phyloP scores from a whole-genome alignment of 345 rosid species.

The Brassica incana region DNA sequence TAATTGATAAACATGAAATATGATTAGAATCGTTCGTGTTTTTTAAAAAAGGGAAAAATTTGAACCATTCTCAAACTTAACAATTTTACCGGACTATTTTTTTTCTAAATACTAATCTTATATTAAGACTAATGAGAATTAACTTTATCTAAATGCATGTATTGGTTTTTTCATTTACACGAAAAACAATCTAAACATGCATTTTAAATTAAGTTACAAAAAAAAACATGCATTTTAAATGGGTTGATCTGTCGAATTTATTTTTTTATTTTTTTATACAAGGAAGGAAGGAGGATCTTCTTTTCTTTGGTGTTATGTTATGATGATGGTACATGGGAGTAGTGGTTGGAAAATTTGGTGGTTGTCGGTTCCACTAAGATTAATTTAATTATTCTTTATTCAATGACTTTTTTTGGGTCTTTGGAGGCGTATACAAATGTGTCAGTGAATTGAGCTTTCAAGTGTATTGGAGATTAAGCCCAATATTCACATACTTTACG shows the following conservation, averaged over 20 bases:
- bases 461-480: not conserved
- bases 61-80: not conserved
- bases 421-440: not conserved
- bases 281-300: not conserved
- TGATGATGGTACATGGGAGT: slow-evolving; percentile 33
- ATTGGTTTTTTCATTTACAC: no score
- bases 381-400: not conserved
- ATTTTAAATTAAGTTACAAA: no score
- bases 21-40: not conserved
- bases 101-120: not conserved
- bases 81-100: not conserved
- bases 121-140: not conserved
- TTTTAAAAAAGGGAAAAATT: not conserved
- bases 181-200: no score
- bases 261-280: not conserved
- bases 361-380: not conserved
- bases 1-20: not conserved
- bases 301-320: slow-evolving; percentile 35
- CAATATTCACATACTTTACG: not conserved
- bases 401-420: not conserved
- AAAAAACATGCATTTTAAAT: no score
- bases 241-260: not conserved
- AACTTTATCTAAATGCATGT: not conserved
- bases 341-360: slow-evolving; percentile 40
- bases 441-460: not conserved